These are phyloP conservation scores for Helotiales sp. DNA, from an alignment of 2,329 filamentous ascomycete genomes.

Conservation along the genomic window DNA sequence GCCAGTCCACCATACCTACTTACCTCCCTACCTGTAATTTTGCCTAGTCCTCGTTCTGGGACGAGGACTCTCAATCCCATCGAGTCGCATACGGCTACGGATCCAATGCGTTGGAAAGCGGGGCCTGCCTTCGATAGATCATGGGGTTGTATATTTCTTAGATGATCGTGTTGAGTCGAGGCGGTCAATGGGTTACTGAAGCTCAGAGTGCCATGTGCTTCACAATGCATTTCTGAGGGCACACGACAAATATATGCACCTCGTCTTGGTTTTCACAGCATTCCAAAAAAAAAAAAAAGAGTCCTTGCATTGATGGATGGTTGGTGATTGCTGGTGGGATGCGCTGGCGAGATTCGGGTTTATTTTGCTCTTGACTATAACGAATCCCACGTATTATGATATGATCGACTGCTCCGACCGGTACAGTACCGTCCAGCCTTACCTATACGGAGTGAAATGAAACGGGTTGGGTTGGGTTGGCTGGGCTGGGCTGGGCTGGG, in stretches of 20 bases:
- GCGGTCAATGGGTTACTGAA: neutral
- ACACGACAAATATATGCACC: neutral
- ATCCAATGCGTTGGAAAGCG: too few relatives aligned
- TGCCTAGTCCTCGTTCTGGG: too few relatives aligned
- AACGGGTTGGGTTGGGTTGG: too few relatives aligned
- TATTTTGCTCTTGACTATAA: neutral
- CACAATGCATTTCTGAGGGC: neutral
- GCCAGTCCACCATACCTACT: too few relatives aligned
- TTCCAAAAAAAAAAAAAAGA: neutral
- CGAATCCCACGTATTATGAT: conserved; percentile 52
- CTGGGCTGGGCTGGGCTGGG: too few relatives aligned
- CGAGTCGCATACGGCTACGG: too few relatives aligned
- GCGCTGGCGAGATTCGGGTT: conserved; percentile 51
- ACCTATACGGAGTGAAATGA: conserved; percentile 27
- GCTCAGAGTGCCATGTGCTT: neutral
- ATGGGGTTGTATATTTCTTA: too few relatives aligned
- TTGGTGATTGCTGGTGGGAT: conserved; percentile 46
- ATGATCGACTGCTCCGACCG: conserved; percentile 80
- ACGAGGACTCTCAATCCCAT: too few relatives aligned
- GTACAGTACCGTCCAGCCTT: too few relatives aligned
- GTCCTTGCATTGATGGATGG: neutral
- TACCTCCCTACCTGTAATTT: too few relatives aligned
- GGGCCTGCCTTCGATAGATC: too few relatives aligned
- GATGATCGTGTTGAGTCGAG: too few relatives aligned
- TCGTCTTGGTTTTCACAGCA: neutral